Evolutionary conservation across 768 basidiomycete species (phyloP), one percentile per base, ranked within the genome.

Genomic region (Tulasnella sp.): DNA sequence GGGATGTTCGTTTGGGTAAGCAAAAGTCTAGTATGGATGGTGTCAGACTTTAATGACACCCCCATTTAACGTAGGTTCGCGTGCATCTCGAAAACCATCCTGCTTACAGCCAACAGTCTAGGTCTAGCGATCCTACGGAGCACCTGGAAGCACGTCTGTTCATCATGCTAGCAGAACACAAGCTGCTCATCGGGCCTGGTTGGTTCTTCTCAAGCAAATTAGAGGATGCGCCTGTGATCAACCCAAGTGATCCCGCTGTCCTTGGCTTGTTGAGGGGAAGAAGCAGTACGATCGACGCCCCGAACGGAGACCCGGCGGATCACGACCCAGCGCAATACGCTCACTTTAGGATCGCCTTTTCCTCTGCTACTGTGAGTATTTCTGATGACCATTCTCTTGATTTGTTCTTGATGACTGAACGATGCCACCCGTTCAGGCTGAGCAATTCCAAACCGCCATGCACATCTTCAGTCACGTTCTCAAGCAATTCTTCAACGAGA

Each of bases 1-100:
- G 89, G 89, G 7, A 93, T 91, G 89, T 91, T 88, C 70, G 63
- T 84, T 30, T 86, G 83, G 83, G 82, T 82, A 67, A 54, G 76
- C 68, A 26, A 55, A 42, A 53, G 29, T 32, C 49, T 41, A 11
- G 52, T 4, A 11, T 19, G 11, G 26, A 41, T 51, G 13, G 19
- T n/a, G n/a, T n/a, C n/a, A n/a, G n/a, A 26, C 38, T 48, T 11
- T 50, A 41, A 54, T 56, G 43, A 63, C 52, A 23, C 27, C 52
- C 38, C 48, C 45, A 21, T 50, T 3, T 58, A 60, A 66, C 73
- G 45, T 74, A 86, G 84, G 65, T 90, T 42, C 76, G 76, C 64
- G 67, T 90, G 26, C 77, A 88, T 71, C 75, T 89, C 42, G 75
- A 79, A 21, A 70, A 75, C 54, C 79, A 83, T 66, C 79, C 81